A percentile compares a stretch with the other conserved stretches of the same genome.
phyloP scores from a whole-genome alignment of 306 rosid species.

The Arachis stenosperma region DNA sequence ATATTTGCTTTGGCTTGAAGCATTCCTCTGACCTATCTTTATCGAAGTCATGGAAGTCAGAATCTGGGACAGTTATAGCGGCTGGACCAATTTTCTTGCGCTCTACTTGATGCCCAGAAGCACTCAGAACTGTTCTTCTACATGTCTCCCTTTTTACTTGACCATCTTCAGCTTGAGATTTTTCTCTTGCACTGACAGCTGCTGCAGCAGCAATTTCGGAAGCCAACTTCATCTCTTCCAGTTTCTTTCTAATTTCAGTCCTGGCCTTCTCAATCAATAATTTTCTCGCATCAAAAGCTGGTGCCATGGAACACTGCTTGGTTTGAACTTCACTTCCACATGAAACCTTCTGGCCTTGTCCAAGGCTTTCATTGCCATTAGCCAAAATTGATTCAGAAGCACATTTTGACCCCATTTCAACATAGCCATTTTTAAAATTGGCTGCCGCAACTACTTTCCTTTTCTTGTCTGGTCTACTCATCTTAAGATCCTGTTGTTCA shows the following conservation, averaged over 20 bases:
- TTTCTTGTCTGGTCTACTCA: constrained; percentile 63
- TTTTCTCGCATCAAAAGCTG: constrained; percentile 80
- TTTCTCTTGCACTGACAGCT: constrained; percentile 45
- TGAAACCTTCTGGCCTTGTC: constrained; percentile 52
- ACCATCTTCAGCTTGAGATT: constrained; percentile 50
- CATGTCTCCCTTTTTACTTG: constrained; percentile 46
- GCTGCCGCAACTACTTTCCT: constrained; percentile 63
- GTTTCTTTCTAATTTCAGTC: constrained; percentile 71
- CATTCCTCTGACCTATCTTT: constrained; percentile 91
- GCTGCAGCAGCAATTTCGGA: constrained; percentile 50
- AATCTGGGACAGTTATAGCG: constrained; percentile 81
- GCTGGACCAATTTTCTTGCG: constrained; percentile 55
- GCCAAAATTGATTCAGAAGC: constrained; percentile 58
- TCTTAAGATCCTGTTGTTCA: constrained; percentile 55
- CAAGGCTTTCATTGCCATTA: constrained; percentile 63
- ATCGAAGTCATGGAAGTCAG: constrained; percentile 98
- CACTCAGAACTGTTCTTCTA: constrained; percentile 43
- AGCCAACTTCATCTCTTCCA: constrained; percentile 74
- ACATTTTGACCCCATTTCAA: constrained; percentile 54
- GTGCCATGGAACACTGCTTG: constrained; percentile 67
- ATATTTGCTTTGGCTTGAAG: constrained; percentile 95
- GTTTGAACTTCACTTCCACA: constrained; percentile 53
- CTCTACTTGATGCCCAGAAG: constrained; percentile 54
- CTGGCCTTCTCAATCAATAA: constrained; percentile 87
- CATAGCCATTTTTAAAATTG: constrained; percentile 57